Evolutionary conservation across 2,329 filamentous ascomycete species (phyloP).

Genomic region (Seiridium unicorne): DNA sequence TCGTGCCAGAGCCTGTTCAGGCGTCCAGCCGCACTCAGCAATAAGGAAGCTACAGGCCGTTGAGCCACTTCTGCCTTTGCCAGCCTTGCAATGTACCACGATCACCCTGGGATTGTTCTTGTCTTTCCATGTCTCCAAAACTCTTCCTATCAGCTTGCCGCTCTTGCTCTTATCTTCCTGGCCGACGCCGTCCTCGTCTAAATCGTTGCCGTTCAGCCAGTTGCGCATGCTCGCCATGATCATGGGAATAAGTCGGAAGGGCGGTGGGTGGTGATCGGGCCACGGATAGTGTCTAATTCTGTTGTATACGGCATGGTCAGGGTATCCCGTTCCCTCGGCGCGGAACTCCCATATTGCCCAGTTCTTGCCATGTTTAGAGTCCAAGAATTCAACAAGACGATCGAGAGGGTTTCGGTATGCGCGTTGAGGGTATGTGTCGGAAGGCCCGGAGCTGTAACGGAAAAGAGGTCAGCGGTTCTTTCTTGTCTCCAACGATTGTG

Average conservation of each 20-base stretch:
- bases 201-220: slow-evolving; percentile 65
- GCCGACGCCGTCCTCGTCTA: slow-evolving; percentile 27
- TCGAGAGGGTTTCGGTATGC: slow-evolving; percentile 94
- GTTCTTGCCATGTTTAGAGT: slow-evolving; percentile 75
- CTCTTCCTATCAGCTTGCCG: slow-evolving; percentile 18
- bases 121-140: slow-evolving; percentile 29
- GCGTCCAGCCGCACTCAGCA: slow-evolving; percentile 69
- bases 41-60: slow-evolving; percentile 88
- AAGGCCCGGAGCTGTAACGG: slow-evolving; percentile 80
- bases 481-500: not conserved
- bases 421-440: slow-evolving; percentile 82
- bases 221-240: slow-evolving; percentile 92
- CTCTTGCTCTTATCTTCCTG: slow-evolving; percentile 13
- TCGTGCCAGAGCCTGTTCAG: slow-evolving; percentile 50
- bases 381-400: slow-evolving; percentile 82
- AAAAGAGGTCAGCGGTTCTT: slow-evolving; percentile 13
- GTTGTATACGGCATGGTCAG: slow-evolving; percentile 82
- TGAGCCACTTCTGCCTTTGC: slow-evolving; percentile 90
- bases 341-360: slow-evolving; percentile 99
- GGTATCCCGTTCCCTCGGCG: slow-evolving; percentile 93
- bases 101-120: slow-evolving; percentile 60
- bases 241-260: slow-evolving; percentile 82
- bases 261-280: slow-evolving; percentile 96
- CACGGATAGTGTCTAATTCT: slow-evolving; percentile 90
- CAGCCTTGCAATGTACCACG: slow-evolving; percentile 96